phyloP scores from a whole-genome alignment of 2,329 filamentous ascomycete genomes.

The Talaromyces marneffei region DNA sequence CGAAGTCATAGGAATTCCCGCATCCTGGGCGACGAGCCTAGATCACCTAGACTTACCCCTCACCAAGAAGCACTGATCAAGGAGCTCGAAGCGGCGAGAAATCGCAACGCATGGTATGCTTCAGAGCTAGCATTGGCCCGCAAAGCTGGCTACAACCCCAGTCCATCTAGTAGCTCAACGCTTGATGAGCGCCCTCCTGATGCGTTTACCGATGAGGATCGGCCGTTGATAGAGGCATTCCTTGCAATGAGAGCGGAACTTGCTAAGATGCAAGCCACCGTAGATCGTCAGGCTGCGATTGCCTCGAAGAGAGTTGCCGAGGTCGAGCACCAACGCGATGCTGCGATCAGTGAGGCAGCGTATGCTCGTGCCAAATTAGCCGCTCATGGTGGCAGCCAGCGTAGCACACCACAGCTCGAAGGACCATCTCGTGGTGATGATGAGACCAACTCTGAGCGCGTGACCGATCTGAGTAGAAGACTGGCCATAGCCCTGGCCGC shows the following conservation, averaged over 20 bases:
- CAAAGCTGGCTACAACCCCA: slow-evolving; percentile 79
- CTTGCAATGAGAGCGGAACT: slow-evolving; percentile 86
- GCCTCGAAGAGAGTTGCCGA: slow-evolving; percentile 88
- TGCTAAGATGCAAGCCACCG: slow-evolving; percentile 78
- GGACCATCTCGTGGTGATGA: slow-evolving; percentile 52
- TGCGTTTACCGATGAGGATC: slow-evolving; percentile 84
- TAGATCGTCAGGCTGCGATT: slow-evolving; percentile 79
- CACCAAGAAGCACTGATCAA: slow-evolving; percentile 64
- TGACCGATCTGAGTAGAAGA: slow-evolving; percentile 70
- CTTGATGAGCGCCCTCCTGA: slow-evolving; percentile 72
- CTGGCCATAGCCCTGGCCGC: slow-evolving; percentile 73
- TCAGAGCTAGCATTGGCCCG: slow-evolving; percentile 88
- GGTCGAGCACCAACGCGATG: slow-evolving; percentile 88
- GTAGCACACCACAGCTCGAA: slow-evolving; percentile 50
- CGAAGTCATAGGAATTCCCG: slow-evolving; percentile 37
- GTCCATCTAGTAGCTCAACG: slow-evolving; percentile 61
- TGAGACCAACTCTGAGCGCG: slow-evolving; percentile 53
- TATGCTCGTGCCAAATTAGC: slow-evolving; percentile 92
- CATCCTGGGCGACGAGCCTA: slow-evolving; percentile 39
- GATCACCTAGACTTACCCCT: slow-evolving; percentile 41
- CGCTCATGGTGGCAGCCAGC: slow-evolving; percentile 66
- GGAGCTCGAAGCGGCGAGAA: slow-evolving; percentile 78
- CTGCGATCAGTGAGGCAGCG: slow-evolving; percentile 87
- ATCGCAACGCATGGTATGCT: slow-evolving; percentile 92
- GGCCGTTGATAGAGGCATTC: slow-evolving; percentile 84